Evolutionary conservation across 441 rosid species (phyloP).

Genomic region (Euphorbia schlechtendalii): DNA sequence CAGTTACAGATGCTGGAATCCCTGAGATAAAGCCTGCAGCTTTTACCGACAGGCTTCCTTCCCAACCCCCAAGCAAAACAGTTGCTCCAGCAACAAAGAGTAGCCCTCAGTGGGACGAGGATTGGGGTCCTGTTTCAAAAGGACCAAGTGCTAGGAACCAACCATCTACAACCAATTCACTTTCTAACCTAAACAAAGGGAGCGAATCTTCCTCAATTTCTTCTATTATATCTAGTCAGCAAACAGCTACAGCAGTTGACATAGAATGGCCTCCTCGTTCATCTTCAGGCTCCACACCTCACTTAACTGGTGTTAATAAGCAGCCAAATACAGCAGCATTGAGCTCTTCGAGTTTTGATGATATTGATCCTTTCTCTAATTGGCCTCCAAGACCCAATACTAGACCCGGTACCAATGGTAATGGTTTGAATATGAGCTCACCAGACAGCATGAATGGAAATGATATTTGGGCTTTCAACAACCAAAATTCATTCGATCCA

Average conservation of each 20-base stretch:
- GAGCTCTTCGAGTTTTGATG: slow-evolving; percentile 48
- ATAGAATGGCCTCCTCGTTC: slow-evolving; percentile 85
- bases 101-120: slow-evolving; percentile 78
- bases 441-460: slow-evolving; percentile 24
- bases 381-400: slow-evolving; percentile 68
- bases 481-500: slow-evolving; percentile 30
- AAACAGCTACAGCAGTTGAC: slow-evolving; percentile 49
- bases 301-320: slow-evolving; percentile 29
- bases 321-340: slow-evolving; percentile 35
- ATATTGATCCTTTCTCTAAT: slow-evolving; percentile 75
- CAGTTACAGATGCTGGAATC: slow-evolving; percentile 56
- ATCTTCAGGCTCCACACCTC: slow-evolving; percentile 33
- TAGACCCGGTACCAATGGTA: slow-evolving; percentile 22
- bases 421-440: slow-evolving; percentile 26
- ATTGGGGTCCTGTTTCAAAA: slow-evolving; percentile 56
- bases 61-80: slow-evolving; percentile 39
- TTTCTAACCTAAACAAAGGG: slow-evolving; percentile 17
- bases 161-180: slow-evolving; percentile 27
- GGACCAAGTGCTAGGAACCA: slow-evolving; percentile 27
- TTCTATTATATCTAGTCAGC: slow-evolving; percentile 32
- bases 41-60: slow-evolving; percentile 35
- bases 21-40: slow-evolving; percentile 46
- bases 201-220: slow-evolving; percentile 33
- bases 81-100: slow-evolving; percentile 47
- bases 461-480: slow-evolving; percentile 48